phyloP scores from a whole-genome alignment of 2,329 filamentous ascomycete species.

The Colletotrichum trifolii region DNA sequence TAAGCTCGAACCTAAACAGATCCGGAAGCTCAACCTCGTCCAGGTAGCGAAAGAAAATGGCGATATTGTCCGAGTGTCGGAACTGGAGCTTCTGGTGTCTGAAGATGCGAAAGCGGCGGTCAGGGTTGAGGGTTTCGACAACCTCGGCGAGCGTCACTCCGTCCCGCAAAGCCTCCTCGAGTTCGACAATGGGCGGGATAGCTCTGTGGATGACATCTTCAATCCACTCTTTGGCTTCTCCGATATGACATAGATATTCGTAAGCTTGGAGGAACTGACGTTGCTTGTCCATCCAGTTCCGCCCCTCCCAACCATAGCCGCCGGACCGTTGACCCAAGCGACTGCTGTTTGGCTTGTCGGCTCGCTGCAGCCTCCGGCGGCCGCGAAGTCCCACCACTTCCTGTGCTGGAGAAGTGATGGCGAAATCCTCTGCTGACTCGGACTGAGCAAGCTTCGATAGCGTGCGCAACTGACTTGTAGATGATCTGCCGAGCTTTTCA shows the following conservation, averaged over 20 bases:
- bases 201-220: constrained; percentile 86
- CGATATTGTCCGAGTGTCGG: constrained; percentile 97
- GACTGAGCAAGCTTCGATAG: constrained; percentile 85
- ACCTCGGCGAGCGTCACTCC: constrained; percentile 95
- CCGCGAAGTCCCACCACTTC: constrained; percentile 91
- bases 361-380: constrained; percentile 82
- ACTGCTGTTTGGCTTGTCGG: constrained; percentile 62
- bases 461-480: constrained; percentile 88
- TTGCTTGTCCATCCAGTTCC: constrained; percentile 99
- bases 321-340: constrained; percentile 58
- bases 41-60: constrained; percentile 92
- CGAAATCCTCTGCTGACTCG: constrained; percentile 81
- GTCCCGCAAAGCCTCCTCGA: constrained; percentile 92
- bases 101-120: constrained; percentile 84
- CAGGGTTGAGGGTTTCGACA: constrained; percentile 87
- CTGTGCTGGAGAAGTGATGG: constrained; percentile 79
- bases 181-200: constrained; percentile 90
- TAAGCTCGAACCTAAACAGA: constrained; percentile 95
- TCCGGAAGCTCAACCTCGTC: constrained; percentile 93
- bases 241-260: constrained; percentile 98
- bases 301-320: constrained; percentile 78
- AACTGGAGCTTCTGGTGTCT: constrained; percentile 87
- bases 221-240: constrained; percentile 99
- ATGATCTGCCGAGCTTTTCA: constrained; percentile 84
- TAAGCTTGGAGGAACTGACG: constrained; percentile 96